Conservation (phyloP, 2,329 filamentous ascomycete genomes). For the Penicillium sp. region DNA sequence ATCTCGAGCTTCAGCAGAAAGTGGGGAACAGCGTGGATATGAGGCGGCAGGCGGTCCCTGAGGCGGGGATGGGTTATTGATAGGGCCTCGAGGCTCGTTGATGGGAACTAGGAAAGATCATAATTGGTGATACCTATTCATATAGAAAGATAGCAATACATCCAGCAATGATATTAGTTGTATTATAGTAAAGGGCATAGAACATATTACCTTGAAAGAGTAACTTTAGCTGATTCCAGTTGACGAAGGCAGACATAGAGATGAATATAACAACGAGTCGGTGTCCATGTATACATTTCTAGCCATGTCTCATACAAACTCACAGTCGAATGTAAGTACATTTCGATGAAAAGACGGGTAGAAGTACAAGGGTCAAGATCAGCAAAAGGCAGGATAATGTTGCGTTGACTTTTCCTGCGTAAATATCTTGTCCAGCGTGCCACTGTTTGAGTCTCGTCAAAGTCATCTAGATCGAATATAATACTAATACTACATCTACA, state of each 20-base stretch:
- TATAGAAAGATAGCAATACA: no score
- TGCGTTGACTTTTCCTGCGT: not conserved
- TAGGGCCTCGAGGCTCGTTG: not conserved
- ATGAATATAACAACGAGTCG: no score
- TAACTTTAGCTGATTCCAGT: no score
- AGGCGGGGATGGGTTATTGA: not conserved
- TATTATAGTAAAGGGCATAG: no score
- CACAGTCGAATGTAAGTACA: not conserved
- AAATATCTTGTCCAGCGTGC: no score
- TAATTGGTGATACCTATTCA: no score
- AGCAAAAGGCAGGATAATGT: not conserved
- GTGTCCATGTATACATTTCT: no score
- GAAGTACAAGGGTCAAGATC: not conserved
- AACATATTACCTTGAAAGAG: no score
- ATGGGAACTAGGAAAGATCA: not conserved
- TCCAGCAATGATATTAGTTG: no score
- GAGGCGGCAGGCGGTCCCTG: not conserved
- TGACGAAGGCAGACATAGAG: no score
- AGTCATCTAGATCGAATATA: not conserved
- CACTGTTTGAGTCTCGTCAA: no score
- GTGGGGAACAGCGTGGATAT: not conserved
- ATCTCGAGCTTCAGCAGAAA: not conserved
- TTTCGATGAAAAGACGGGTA: not conserved
- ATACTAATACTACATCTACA: not conserved
- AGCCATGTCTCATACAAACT: no score